These are phyloP conservation scores for Colletotrichum karsti DNA, from an alignment of 2,329 filamentous ascomycete genomes.

Conservation along the genomic window DNA sequence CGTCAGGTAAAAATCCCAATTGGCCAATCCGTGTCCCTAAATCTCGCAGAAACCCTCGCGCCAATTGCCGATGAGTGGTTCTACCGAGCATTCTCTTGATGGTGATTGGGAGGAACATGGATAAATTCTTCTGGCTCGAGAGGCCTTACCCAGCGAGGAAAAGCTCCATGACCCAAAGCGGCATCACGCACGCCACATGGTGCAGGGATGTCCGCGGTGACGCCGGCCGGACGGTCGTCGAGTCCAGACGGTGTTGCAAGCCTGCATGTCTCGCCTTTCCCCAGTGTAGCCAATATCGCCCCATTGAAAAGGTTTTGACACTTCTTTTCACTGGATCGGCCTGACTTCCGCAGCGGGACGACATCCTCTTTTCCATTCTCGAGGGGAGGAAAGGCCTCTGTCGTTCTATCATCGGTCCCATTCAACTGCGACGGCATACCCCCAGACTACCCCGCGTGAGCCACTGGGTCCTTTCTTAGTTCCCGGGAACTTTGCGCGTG, in stretches of 20 bases:
- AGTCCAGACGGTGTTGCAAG: constrained; percentile 7
- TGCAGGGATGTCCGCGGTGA: constrained; percentile 20
- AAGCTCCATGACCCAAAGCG: background rate
- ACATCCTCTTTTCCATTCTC: background rate
- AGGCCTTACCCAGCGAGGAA: background rate
- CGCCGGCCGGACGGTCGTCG: background rate
- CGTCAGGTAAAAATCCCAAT: constrained; percentile 1
- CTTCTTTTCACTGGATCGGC: background rate
- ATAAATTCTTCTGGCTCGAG: background rate
- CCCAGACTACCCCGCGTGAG: constrained; percentile 26
- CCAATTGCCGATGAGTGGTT: constrained; percentile 18
- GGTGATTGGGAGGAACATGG: constrained; percentile 10
- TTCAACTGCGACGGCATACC: constrained; percentile 39
- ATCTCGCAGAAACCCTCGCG: constrained; percentile 26
- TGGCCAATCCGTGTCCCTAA: constrained; percentile 1
- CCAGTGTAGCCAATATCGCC: background rate
- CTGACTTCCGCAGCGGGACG: too few relatives aligned
- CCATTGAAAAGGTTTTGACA: background rate
- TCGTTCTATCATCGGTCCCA: background rate
- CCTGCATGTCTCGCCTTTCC: background rate
- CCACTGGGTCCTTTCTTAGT: constrained; percentile 19
- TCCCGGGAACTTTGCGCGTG: constrained; percentile 8
- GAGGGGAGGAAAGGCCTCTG: background rate
- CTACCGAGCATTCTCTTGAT: constrained; percentile 7
- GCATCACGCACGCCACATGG: constrained; percentile 21